phyloP scores from a whole-genome alignment of 1,284 basidiomycete species.

The Fistulinella cinereoalba region DNA sequence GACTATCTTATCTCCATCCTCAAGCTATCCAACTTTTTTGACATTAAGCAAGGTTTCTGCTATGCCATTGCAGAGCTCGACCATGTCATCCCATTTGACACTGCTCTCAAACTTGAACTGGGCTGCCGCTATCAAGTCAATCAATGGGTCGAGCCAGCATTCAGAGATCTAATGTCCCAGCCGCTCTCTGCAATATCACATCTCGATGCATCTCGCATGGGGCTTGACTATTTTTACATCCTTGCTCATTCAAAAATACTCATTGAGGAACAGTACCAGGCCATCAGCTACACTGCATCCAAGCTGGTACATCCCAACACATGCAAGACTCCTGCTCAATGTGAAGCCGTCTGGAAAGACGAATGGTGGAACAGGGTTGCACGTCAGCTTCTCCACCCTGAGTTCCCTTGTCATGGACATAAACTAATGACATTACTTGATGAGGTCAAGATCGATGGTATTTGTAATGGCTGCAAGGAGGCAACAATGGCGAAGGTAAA shows the following conservation, averaged over 20 bases:
- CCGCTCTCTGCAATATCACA: slow-evolving; percentile 2
- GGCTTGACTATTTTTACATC: slow-evolving; percentile 1
- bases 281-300: slow-evolving; percentile 3
- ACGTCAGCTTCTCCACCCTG: slow-evolving; percentile 3
- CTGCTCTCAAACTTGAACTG: slow-evolving; percentile 5
- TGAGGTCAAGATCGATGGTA: not conserved
- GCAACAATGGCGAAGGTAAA: not conserved
- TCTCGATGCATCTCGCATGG: slow-evolving; percentile 1
- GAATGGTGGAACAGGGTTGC: not conserved
- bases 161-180: slow-evolving; percentile 2
- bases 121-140: slow-evolving; percentile 3
- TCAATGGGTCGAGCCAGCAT: slow-evolving; percentile 8
- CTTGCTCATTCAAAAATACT: not conserved
- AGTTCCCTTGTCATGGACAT: not conserved
- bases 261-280: not conserved
- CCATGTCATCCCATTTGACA: not conserved
- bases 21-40: slow-evolving; percentile 5
- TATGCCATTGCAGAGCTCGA: slow-evolving; percentile 3
- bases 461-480: not conserved
- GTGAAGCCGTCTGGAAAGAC: not conserved
- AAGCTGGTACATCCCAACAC: not conserved
- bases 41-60: slow-evolving; percentile 2
- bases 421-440: not conserved
- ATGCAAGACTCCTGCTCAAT: not conserved
- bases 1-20: slow-evolving; percentile 5